Evolutionary conservation across 495 filamentous ascomycete genomes (phyloP), one percentile per base, ranked within the genome.

Genomic region (Cenococcum geophilum): DNA sequence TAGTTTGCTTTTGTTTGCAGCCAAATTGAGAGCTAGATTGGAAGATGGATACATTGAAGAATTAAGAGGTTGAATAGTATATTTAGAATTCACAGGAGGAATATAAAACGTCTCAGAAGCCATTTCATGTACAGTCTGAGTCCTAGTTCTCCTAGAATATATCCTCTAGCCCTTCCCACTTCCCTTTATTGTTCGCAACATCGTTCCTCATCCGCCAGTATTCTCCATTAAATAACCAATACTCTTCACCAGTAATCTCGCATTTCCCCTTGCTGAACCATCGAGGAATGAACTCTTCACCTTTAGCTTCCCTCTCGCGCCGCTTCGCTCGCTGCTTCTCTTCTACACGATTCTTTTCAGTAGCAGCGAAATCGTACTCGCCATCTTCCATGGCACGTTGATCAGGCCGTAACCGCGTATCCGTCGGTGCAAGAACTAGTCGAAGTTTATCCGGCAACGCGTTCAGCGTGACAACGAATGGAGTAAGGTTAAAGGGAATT

Each of bases 381-480:
- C 95, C 93, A 57, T 96, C 91, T 72, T 98, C 93, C 93, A 98
- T 98, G 0, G 93, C 93, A n/a, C 95, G 81, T 76, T 98, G 93
- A 71, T 98, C 93, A 0, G 93, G 95, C 18, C 93, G 80, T 40
- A 95, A 77, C 14, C 93, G 80, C 8, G 92, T 93, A 71, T 98
- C 93, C 0, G 93, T 98, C 5, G 95, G 95, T 37, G 92, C 87
- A 9, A 98, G 76, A 73, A 85, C 81, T 5, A 84, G 79, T 37
- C 75, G 77, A 49, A 98, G 80, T 9, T 79, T 78, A 9, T 92
- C 88, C 22, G 91, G 87, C 22, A 96, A 73, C 55, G 89, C 88
- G 73, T 97, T 97, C 55, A 98, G 86, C 0, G 92, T 95, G 63
- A 97, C 82, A 16, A 90, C 92, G 73, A 97, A 98, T 4, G 93